A percentile compares a stretch with the other conserved stretches of the same genome.
Evolutionary conservation across 1,284 basidiomycete genomes (phyloP).

Genomic region (Rhodotorula sp.): DNA sequence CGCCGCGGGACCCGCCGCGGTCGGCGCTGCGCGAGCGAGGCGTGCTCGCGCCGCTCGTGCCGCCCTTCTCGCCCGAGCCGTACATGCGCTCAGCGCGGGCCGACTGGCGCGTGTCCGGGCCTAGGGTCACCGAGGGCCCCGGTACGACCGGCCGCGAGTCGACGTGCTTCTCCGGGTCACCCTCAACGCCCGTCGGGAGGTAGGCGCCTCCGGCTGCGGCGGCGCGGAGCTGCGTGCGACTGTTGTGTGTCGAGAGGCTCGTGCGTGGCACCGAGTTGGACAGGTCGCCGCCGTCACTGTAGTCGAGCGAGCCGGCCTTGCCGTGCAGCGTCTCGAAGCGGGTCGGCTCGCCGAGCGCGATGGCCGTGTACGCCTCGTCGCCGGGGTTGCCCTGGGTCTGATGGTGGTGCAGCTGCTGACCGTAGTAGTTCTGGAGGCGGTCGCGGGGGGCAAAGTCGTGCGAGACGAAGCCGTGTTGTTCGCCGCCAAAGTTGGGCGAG

Average conservation of each 20-base stretch:
- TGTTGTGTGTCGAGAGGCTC: constrained; percentile 27
- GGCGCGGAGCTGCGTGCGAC: constrained; percentile 22
- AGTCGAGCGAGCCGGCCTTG: constrained; percentile 21
- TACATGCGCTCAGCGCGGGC: constrained; percentile 17
- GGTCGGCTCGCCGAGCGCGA: constrained; percentile 2
- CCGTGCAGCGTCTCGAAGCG: constrained; percentile 4
- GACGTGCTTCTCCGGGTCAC: constrained; percentile 9
- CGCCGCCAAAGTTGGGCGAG: constrained; percentile 15
- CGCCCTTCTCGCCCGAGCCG: constrained; percentile 24
- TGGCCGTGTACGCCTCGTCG: constrained; percentile 35
- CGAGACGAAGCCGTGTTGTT: background rate
- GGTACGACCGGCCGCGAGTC: constrained; percentile 22
- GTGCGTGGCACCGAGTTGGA: constrained; percentile 14
- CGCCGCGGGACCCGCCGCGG: constrained; percentile 11
- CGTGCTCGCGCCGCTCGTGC: background rate
- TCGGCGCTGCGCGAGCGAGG: constrained; percentile 21
- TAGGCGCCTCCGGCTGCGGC: constrained; percentile 1
- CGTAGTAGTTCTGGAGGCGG: background rate
- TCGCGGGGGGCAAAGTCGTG: constrained; percentile 14
- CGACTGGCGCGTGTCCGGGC: constrained; percentile 4
- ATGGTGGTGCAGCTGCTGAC: background rate
- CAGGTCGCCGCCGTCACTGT: constrained; percentile 14
- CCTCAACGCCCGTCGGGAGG: constrained; percentile 13
- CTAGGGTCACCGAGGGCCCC: constrained; percentile 17
- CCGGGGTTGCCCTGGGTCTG: background rate